These are phyloP conservation scores for Trichoderma koningii DNA, from an alignment of 2,329 filamentous ascomycete species.

Conservation along the genomic window DNA sequence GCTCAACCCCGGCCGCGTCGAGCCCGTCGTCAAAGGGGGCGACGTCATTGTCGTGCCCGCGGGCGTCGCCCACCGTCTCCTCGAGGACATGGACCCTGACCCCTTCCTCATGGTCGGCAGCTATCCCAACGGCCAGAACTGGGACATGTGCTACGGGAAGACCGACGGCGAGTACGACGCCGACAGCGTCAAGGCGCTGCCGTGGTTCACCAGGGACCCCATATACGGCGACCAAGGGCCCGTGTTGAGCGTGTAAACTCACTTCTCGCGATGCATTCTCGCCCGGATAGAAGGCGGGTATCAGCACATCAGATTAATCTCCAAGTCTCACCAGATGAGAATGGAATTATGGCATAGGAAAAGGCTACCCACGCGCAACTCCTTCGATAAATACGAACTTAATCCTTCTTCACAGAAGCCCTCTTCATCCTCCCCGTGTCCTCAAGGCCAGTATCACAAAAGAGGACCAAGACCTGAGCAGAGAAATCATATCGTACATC, in stretches of 20 bases:
- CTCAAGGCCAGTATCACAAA: not conserved
- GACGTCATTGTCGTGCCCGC: constrained; percentile 68
- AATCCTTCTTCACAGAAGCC: not conserved
- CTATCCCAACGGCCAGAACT: constrained; percentile 60
- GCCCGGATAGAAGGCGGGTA: not conserved
- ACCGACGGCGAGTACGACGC: not conserved
- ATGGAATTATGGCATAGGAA: too few relatives aligned
- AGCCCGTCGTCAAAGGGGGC: constrained; percentile 57
- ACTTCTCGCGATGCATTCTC: not conserved
- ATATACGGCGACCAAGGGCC: constrained; percentile 20
- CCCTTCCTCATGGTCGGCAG: constrained; percentile 61
- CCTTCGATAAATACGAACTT: not conserved
- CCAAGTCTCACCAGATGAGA: not conserved
- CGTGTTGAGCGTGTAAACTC: not conserved
- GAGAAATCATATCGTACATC: not conserved
- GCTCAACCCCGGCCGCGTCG: constrained; percentile 52
- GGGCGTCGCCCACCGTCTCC: constrained; percentile 63
- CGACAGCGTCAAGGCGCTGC: not conserved
- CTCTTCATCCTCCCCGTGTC: not conserved
- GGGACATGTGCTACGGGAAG: constrained; percentile 59
- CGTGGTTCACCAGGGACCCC: constrained; percentile 15
- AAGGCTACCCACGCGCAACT: not conserved
- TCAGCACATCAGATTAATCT: not conserved
- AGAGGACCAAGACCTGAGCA: not conserved
- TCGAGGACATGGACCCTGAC: constrained; percentile 55